Evolutionary conservation across 176 grass and related monocot genomes (phyloP), one percentile per base, ranked within the genome.

Genomic region (Microstegium vimineum): DNA sequence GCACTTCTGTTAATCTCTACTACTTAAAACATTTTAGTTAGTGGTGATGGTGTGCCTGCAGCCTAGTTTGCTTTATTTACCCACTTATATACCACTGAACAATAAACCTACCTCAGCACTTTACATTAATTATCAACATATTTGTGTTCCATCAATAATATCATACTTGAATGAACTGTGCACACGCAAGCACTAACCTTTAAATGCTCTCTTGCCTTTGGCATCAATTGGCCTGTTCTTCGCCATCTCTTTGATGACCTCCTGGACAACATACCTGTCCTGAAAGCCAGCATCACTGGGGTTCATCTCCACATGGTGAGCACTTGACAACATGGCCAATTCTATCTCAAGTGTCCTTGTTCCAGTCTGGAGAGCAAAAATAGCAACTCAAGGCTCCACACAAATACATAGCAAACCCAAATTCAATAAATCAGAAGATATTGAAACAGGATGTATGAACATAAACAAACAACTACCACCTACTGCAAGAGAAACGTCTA

Each of bases 241-340:
- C 0, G 96, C 96, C 91, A 99, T 99, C 83, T 99, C 93, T 83
- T 99, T 99, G 31, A 99, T 99, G 77, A 99, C 90, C 82, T 99
- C 93, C 82, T 99, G 96, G 84, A 99, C 96, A 79, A 95, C 87
- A 90, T 99, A 94, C 52, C 96, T 91, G 65, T 99, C 96, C 78
- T 93, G 96, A 90, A 99, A 99, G 7, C 96, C 96, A 5, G 96
- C 93, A 85, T 99, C 96, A 38, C 96, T 99, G 65, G 93, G 96
- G 73, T 90, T 99, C 93, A 99, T 93, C 69, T 99, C 96, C 22
- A 95, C 87, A 40, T 99, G 96, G 71, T 99, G 82, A 41, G 89
- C 62, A 47, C 96, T 95, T 0, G 91, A 99, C 69, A 99, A 43
- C 91, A 94, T 95, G 2, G 74, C 49, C 75, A 99, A 77, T 38